Conservation (phyloP, 108 stramenopile species). For the Bacterosira constricta region DNA sequence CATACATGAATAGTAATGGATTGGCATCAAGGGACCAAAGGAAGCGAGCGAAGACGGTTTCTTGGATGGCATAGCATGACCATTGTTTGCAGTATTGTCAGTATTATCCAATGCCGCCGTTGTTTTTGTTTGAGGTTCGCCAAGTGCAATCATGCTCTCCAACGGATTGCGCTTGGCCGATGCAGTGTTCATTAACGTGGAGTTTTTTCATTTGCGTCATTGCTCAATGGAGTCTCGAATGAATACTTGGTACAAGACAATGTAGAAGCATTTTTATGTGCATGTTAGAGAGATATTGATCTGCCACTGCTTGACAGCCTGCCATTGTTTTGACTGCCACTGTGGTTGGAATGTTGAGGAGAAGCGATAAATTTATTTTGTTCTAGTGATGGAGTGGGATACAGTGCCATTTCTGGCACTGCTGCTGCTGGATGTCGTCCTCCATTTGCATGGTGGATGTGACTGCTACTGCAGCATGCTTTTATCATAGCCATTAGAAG, state of each 20-base stretch:
- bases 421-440: no score
- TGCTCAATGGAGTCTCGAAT: neutral
- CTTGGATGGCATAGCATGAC: slow-evolving; percentile 1
- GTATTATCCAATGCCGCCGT: neutral
- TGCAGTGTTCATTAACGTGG: neutral
- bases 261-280: neutral
- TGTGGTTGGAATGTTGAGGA: slow-evolving; percentile 4
- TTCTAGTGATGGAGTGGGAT: slow-evolving; percentile 2
- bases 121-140: slow-evolving; percentile 24
- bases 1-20: slow-evolving; percentile 34
- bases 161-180: slow-evolving; percentile 2
- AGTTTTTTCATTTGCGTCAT: neutral
- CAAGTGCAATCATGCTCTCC: slow-evolving; percentile 23
- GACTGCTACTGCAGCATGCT: neutral
- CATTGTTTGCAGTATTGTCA: neutral
- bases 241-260: no score
- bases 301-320: neutral
- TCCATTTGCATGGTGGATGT: no score
- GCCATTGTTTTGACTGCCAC: neutral
- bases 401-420: neutral
- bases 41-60: slow-evolving; percentile 5
- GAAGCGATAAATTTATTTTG: neutral
- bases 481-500: neutral
- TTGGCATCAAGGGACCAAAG: slow-evolving; percentile 42
- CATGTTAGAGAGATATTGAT: neutral